Conservation (phyloP, 1,284 basidiomycete species). For the Microbotryomycetes sp. region DNA sequence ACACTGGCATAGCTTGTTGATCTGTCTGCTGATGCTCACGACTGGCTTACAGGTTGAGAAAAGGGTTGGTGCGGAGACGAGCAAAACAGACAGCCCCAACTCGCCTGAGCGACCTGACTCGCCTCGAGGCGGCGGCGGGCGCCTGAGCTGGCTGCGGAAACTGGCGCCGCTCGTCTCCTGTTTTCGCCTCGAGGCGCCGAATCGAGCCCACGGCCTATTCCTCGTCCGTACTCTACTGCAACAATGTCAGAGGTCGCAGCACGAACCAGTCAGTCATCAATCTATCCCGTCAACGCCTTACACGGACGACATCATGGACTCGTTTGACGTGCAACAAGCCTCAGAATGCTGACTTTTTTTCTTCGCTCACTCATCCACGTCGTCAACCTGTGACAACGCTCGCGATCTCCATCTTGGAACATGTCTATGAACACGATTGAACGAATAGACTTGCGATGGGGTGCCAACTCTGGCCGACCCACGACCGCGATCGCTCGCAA, state of each 20-base stretch:
- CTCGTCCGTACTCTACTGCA: not conserved
- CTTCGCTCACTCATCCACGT: not conserved
- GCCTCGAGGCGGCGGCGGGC: no score
- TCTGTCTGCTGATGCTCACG: not conserved
- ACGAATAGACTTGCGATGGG: slow-evolving; percentile 79
- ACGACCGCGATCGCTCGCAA: slow-evolving; percentile 78
- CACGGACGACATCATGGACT: not conserved
- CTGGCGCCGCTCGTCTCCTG: not conserved
- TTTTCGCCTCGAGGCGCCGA: not conserved
- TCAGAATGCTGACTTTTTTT: not conserved
- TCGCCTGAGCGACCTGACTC: not conserved
- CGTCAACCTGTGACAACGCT: no score
- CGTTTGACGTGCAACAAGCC: not conserved
- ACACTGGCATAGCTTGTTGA: no score
- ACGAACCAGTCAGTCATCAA: not conserved
- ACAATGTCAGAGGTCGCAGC: not conserved
- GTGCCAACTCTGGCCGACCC: slow-evolving; percentile 87
- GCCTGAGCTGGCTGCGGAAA: not conserved
- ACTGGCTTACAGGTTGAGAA: not conserved
- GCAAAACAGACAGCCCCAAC: not conserved
- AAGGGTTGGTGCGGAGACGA: not conserved
- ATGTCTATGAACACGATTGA: no score
- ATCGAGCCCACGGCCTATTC: slow-evolving; percentile 3
- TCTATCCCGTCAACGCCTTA: not conserved
- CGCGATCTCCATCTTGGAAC: no score